Evolutionary conservation across 2,329 filamentous ascomycete genomes (phyloP).

Genomic region (Orbilia quercus): DNA sequence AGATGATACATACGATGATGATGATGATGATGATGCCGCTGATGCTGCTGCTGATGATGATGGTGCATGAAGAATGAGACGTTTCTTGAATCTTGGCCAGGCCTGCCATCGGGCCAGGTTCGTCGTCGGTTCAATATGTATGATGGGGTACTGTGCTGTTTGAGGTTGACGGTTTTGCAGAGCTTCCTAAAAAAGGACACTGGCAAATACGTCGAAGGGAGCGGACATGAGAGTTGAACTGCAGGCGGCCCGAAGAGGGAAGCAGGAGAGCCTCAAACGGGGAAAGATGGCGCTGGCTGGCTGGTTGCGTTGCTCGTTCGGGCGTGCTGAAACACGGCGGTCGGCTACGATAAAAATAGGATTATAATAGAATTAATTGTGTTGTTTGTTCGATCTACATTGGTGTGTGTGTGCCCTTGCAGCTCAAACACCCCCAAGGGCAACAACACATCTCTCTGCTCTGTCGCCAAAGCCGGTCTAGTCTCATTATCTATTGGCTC

Average conservation of each 20-base stretch:
- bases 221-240: conserved; percentile 5
- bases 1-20: background rate
- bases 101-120: conserved; percentile 4
- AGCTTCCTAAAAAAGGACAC: conserved; percentile 52
- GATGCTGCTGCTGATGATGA: background rate
- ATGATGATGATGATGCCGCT: conserved; percentile 8
- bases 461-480: too few relatives aligned
- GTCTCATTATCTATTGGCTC: conserved; percentile 44
- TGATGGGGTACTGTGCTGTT: too few relatives aligned
- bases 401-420: conserved; percentile 30
- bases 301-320: conserved; percentile 37
- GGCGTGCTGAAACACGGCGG: conserved; percentile 49
- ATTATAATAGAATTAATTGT: background rate
- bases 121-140: conserved; percentile 21
- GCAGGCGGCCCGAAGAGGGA: conserved; percentile 25
- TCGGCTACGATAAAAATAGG: conserved; percentile 46
- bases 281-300: background rate
- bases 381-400: too few relatives aligned
- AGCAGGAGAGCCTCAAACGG: conserved; percentile 4
- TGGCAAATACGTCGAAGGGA: background rate
- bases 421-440: conserved; percentile 38
- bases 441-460: conserved; percentile 24
- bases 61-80: conserved; percentile 23
- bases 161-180: conserved; percentile 53
- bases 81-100: conserved; percentile 52